These are phyloP conservation scores for Stagonosporopsis rhizophila DNA, from an alignment of 2,329 filamentous ascomycete genomes.

Conservation along the genomic window DNA sequence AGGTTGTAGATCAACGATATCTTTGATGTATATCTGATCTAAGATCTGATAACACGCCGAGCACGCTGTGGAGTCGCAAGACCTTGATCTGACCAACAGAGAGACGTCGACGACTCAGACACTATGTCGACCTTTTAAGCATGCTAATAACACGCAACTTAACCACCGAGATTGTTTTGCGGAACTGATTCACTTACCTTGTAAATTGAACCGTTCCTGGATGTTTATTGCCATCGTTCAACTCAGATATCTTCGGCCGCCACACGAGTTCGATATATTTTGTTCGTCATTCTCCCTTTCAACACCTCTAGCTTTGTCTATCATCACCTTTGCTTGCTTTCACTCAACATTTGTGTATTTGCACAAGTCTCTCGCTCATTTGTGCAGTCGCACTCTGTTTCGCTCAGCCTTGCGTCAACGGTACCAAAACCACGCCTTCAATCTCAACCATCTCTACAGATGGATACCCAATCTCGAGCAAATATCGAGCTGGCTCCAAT, in stretches of 20 bases:
- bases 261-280: too few relatives aligned
- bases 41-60: too few relatives aligned
- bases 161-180: neutral
- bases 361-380: neutral
- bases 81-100: too few relatives aligned
- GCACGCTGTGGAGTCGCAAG: too few relatives aligned
- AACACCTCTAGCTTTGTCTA: too few relatives aligned
- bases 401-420: neutral
- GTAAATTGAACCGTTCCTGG: neutral
- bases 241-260: neutral
- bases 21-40: too few relatives aligned
- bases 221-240: neutral
- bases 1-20: too few relatives aligned
- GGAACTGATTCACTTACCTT: neutral
- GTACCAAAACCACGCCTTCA: too few relatives aligned
- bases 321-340: neutral
- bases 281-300: too few relatives aligned
- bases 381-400: neutral
- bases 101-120: neutral
- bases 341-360: neutral
- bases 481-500: neutral
- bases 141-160: neutral
- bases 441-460: neutral
- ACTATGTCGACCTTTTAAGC: neutral
- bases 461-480: neutral